A percentile compares a stretch with the other conserved stretches of the same genome.
These are phyloP conservation scores for Sordariomycetes sp. DNA, from an alignment of 2,329 filamentous ascomycete species.

Conservation along the genomic window DNA sequence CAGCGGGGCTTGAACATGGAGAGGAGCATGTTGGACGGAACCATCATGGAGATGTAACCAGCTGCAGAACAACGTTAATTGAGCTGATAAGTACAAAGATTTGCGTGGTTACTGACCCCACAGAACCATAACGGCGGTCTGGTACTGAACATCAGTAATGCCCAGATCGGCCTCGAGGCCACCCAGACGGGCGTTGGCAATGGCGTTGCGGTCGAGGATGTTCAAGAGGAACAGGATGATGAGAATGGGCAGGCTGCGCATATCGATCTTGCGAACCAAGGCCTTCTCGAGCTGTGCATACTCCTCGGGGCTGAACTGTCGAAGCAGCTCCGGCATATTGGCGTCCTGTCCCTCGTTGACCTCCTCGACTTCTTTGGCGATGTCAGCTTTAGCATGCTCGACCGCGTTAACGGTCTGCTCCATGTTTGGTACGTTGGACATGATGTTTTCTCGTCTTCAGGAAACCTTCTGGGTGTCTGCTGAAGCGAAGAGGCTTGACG, in stretches of 20 bases:
- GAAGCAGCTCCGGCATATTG: conserved; percentile 1
- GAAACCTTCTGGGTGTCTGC: too few species aligned
- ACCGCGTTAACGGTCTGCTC: too few species aligned
- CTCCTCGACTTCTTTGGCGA: too few species aligned
- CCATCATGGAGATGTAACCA: conserved; percentile 22
- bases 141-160: conserved; percentile 11
- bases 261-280: conserved; percentile 17
- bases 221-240: conserved; percentile 26
- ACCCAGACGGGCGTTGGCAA: conserved; percentile 11
- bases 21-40: conserved; percentile 22
- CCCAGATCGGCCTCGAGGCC: conserved; percentile 12
- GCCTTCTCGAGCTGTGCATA: conserved; percentile 8
- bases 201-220: conserved; percentile 7
- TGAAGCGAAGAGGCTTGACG: too few species aligned
- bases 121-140: conserved; percentile 7
- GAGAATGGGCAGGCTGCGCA: conserved; percentile 14
- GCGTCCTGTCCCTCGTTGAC: neutral
- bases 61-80: neutral
- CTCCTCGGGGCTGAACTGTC: neutral
- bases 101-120: conserved; percentile 1
- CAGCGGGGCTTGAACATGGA: conserved; percentile 1
- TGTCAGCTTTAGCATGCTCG: too few species aligned
- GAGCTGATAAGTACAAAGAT: neutral
- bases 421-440: too few species aligned
- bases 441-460: too few species aligned